Evolutionary conservation across 495 filamentous ascomycete species (phyloP).

Genomic region (Cercophora scortea): DNA sequence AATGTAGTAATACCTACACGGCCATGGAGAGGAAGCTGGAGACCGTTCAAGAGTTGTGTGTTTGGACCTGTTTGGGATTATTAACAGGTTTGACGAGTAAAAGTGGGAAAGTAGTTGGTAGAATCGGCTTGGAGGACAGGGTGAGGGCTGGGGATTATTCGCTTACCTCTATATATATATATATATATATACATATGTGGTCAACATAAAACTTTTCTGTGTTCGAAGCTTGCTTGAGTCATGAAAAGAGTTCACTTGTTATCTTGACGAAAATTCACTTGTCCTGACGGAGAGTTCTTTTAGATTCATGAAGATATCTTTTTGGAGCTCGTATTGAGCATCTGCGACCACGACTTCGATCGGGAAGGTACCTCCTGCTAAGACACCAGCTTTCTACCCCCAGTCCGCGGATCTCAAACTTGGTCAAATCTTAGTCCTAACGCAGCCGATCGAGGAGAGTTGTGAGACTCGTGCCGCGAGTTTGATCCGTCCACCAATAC

Average conservation of each 20-base stretch:
- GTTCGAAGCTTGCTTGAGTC: constrained; percentile 4
- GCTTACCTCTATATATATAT: neutral
- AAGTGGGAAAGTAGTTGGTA: constrained; percentile 4
- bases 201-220: neutral
- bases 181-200: neutral
- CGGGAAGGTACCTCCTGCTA: neutral
- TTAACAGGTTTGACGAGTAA: constrained; percentile 1
- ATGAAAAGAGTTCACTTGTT: too few relatives aligned
- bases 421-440: too few relatives aligned
- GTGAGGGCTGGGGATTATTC: neutral
- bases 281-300: too few relatives aligned
- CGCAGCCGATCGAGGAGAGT: too few relatives aligned
- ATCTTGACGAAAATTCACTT: too few relatives aligned
- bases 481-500: too few relatives aligned
- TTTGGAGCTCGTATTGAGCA: neutral
- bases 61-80: constrained; percentile 1
- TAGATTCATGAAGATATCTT: too few relatives aligned
- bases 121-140: neutral
- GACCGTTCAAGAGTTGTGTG: constrained; percentile 1
- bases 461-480: too few relatives aligned
- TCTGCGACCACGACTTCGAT: neutral
- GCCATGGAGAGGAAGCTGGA: constrained; percentile 1
- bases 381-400: neutral
- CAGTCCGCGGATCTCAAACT: neutral
- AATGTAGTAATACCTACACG: constrained; percentile 2